Evolutionary conservation across 164 flowering plant genomes (phyloP).

Genomic region (Cinnamomum micranthum): DNA sequence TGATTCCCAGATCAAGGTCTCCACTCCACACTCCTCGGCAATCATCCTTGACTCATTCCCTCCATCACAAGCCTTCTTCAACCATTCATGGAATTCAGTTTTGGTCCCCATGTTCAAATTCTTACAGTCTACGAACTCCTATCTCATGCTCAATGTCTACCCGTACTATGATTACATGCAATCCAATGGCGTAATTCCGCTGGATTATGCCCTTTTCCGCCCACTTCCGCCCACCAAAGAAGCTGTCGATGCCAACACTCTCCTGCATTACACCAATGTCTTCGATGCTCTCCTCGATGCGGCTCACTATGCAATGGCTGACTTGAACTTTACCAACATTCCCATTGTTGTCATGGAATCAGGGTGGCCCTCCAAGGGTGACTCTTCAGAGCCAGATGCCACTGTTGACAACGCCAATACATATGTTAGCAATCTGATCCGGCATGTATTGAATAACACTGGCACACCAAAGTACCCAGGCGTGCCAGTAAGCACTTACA

Average conservation of each 20-base stretch:
- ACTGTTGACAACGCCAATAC: conserved; percentile 80
- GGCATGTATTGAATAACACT: conserved; percentile 74
- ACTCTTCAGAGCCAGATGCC: conserved; percentile 65
- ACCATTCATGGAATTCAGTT: conserved; percentile 64
- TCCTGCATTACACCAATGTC: conserved; percentile 81
- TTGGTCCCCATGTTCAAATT: conserved; percentile 70
- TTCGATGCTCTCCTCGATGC: conserved; percentile 92
- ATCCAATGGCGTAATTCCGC: conserved; percentile 68
- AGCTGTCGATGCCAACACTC: conserved; percentile 84
- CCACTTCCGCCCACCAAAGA: conserved; percentile 82
- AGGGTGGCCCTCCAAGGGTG: conserved; percentile 92
- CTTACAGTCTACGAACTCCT: conserved; percentile 62
- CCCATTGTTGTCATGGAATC: conserved; percentile 74
- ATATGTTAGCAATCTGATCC: conserved; percentile 75
- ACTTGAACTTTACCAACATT: conserved; percentile 66
- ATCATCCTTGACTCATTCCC: conserved; percentile 83
- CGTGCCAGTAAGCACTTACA: conserved; percentile 69
- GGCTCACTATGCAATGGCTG: conserved; percentile 70
- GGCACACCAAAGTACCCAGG: conserved; percentile 93
- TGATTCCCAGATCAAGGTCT: conserved; percentile 60
- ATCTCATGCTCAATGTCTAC: conserved; percentile 79
- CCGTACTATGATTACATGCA: conserved; percentile 87
- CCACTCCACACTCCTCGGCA: conserved; percentile 74
- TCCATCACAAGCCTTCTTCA: conserved; percentile 89
- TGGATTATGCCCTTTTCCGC: conserved; percentile 87